These are phyloP conservation scores for Pilaira anomala DNA, from an alignment of 192 early-diverging fungal species.

Conservation along the genomic window DNA sequence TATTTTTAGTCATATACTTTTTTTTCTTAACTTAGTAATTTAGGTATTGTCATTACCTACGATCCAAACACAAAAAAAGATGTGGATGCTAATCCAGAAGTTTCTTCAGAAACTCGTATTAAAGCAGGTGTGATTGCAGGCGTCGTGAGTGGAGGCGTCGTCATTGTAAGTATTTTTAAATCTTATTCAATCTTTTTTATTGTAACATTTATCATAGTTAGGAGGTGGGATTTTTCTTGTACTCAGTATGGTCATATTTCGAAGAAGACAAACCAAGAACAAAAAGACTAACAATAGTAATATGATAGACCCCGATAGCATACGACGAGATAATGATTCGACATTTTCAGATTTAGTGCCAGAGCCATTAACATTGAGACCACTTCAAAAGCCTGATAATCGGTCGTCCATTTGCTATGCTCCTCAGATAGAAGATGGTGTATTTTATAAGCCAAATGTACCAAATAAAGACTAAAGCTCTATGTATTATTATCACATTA, in stretches of 20 bases:
- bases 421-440: slow-evolving; percentile 5
- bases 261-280: not conserved
- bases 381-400: slow-evolving; percentile 17
- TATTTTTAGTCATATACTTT: not conserved
- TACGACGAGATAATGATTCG: not conserved
- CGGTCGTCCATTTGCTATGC: slow-evolving; percentile 14
- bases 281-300: slow-evolving; percentile 7
- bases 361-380: not conserved
- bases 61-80: not conserved
- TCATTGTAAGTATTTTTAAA: slow-evolving; percentile 13
- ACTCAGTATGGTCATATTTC: slow-evolving; percentile 2
- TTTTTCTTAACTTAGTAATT: not conserved
- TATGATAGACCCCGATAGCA: not conserved
- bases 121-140: slow-evolving; percentile 28
- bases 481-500: no score
- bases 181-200: not conserved
- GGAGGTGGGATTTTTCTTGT: slow-evolving; percentile 10
- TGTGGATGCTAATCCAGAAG: not conserved
- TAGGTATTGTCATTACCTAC: not conserved
- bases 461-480: not conserved
- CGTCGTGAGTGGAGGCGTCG: slow-evolving; percentile 18
- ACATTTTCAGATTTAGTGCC: not conserved
- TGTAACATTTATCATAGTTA: slow-evolving; percentile 7
- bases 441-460: slow-evolving; percentile 20
- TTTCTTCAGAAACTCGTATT: slow-evolving; percentile 15